phyloP scores from a whole-genome alignment of 805 yeast genomes.

The Kluyveromyces siamensis region DNA sequence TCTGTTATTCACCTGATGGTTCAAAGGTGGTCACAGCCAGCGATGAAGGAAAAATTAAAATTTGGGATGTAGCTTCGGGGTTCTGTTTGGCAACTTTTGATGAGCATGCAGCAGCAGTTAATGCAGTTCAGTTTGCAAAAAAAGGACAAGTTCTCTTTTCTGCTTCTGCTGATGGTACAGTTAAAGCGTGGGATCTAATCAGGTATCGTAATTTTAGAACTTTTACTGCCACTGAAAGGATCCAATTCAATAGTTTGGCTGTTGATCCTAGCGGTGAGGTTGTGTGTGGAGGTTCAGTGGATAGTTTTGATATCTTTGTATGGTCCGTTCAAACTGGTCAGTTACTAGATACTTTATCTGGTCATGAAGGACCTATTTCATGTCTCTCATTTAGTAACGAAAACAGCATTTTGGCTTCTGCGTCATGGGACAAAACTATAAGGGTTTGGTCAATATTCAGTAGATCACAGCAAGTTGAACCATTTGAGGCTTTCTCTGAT shows the following conservation, averaged over 20 bases:
- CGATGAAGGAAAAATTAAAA: conserved; percentile 93
- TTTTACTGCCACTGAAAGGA: conserved; percentile 81
- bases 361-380: conserved; percentile 94
- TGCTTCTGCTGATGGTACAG: conserved; percentile 91
- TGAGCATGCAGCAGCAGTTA: conserved; percentile 84
- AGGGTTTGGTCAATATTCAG: conserved; percentile 90
- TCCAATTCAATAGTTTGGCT: conserved; percentile 82
- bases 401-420: conserved; percentile 70
- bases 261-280: conserved; percentile 97
- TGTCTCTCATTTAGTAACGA: conserved; percentile 78
- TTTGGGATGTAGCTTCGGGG: conserved; percentile 92
- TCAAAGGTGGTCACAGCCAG: conserved; percentile 85
- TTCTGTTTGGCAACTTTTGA: conserved; percentile 87
- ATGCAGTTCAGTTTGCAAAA: conserved; percentile 79
- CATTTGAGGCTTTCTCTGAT: conserved; percentile 76
- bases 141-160: conserved; percentile 87
- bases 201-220: conserved; percentile 92
- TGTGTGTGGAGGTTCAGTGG: conserved; percentile 89
- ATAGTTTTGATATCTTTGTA: conserved; percentile 81
- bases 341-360: conserved; percentile 74
- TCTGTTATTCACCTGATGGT: conserved; percentile 92
- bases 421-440: conserved; percentile 94
- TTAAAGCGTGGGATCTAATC: conserved; percentile 92
- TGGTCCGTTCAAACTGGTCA: conserved; percentile 98
- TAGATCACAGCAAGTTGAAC: conserved; percentile 81